A percentile compares a stretch with the other conserved stretches of the same genome.
Evolutionary conservation across 371 early-diverging fungal species (phyloP).

Genomic region (Rhizopus stolonifer): DNA sequence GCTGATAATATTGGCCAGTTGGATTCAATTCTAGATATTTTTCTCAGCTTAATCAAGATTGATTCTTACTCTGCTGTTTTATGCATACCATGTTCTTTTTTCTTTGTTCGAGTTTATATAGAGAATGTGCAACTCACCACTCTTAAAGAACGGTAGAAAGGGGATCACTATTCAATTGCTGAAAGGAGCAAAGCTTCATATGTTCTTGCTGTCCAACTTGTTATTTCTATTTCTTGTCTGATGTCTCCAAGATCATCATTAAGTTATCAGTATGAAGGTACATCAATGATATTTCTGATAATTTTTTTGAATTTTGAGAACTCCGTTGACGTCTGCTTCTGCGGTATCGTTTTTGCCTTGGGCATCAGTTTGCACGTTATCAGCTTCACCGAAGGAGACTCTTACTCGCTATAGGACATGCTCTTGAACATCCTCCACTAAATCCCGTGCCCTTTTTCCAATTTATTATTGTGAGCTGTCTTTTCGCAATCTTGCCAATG

Average conservation of each 20-base stretch:
- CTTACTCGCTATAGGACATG: not conserved
- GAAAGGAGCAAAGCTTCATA: not conserved
- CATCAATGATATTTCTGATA: not conserved
- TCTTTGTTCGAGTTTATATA: too few species aligned
- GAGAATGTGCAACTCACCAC: too few species aligned
- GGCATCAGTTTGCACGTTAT: not conserved
- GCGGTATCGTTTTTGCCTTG: constrained; percentile 3
- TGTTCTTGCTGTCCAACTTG: constrained; percentile 1
- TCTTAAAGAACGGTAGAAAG: too few species aligned
- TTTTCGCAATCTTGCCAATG: constrained; percentile 4
- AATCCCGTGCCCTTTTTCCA: constrained; percentile 1
- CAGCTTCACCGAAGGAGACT: constrained; percentile 4
- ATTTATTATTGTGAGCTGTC: constrained; percentile 6
- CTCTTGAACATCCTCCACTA: constrained; percentile 2
- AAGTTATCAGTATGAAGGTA: constrained; percentile 1
- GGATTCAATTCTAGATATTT: too few species aligned
- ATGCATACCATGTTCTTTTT: too few species aligned
- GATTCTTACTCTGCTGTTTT: too few species aligned
- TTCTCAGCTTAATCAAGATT: too few species aligned
- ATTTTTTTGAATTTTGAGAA: constrained; percentile 3
- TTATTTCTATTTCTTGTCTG: constrained; percentile 3
- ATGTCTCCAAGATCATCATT: not conserved
- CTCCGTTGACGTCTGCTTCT: constrained; percentile 1
- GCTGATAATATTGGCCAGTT: too few species aligned
- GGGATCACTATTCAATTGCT: not conserved